Conservation (phyloP, 108 stramenopile genomes). For the Pseudonitzschia pungens region DNA sequence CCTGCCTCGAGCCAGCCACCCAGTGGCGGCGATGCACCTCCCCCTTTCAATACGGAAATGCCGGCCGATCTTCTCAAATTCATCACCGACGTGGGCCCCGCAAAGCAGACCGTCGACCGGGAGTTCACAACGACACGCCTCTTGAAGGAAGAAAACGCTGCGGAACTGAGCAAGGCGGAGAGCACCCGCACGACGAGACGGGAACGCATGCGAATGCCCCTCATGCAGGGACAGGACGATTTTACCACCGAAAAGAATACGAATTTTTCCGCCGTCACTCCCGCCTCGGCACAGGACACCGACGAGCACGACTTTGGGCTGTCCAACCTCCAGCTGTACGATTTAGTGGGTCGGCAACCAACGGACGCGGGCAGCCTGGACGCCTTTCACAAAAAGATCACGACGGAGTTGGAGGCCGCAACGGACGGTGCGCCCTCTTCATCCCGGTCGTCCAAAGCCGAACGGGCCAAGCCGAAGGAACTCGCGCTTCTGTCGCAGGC, state of each 20-base stretch:
- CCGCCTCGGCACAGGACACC: neutral
- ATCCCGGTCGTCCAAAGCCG: neutral
- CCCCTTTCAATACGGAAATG: slow-evolving; percentile 28
- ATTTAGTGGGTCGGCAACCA: neutral
- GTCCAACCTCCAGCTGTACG: slow-evolving; percentile 21
- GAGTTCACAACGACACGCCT: slow-evolving; percentile 33
- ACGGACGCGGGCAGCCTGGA: neutral
- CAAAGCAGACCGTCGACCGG: slow-evolving; percentile 21
- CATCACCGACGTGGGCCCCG: slow-evolving; percentile 41
- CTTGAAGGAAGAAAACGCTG: slow-evolving; percentile 24
- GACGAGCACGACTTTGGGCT: slow-evolving; percentile 30
- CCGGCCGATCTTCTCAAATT: slow-evolving; percentile 43
- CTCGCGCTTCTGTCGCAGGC: slow-evolving; percentile 16
- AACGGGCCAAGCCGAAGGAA: slow-evolving; percentile 23
- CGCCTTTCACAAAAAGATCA: slow-evolving; percentile 1
- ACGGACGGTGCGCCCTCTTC: neutral
- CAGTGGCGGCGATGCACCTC: neutral
- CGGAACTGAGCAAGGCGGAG: slow-evolving; percentile 24
- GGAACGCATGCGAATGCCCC: slow-evolving; percentile 30
- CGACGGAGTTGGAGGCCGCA: neutral
- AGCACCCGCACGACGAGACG: slow-evolving; percentile 14
- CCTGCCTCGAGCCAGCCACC: slow-evolving; percentile 2
- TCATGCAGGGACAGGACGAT: slow-evolving; percentile 33
- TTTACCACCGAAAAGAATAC: slow-evolving; percentile 44
- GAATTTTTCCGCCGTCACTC: slow-evolving; percentile 21